A percentile compares a stretch with the other conserved stretches of the same genome.
phyloP scores from a whole-genome alignment of 306 rosid species.

The Inga leiocalycina region DNA sequence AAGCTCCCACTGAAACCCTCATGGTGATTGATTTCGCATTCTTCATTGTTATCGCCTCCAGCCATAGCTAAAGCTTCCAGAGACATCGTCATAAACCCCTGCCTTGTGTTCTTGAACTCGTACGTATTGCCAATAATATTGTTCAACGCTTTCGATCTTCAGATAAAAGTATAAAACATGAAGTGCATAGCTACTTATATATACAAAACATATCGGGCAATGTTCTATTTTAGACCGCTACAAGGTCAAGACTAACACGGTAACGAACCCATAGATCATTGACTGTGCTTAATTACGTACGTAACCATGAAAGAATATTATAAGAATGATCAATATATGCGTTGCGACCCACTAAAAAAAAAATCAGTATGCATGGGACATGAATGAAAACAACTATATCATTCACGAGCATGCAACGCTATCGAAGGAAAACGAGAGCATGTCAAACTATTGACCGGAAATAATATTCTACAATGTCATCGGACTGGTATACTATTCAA shows the following conservation, averaged over 20 bases:
- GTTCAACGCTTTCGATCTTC: background rate
- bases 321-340: background rate
- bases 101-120: background rate
- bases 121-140: background rate
- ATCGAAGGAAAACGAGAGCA: background rate
- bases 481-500: background rate
- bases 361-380: background rate
- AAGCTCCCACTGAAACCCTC: slow-evolving; percentile 36
- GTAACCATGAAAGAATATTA: background rate
- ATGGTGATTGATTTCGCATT: background rate
- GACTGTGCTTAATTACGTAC: background rate
- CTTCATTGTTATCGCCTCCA: slow-evolving; percentile 32
- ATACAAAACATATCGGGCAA: background rate
- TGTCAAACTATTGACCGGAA: background rate
- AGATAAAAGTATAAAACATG: background rate
- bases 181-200: background rate
- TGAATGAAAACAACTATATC: background rate
- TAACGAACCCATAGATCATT: background rate
- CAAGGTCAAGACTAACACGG: background rate
- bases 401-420: background rate
- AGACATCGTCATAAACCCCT: background rate
- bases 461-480: background rate
- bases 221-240: background rate
- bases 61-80: slow-evolving; percentile 47
- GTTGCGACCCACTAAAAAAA: background rate